These are phyloP conservation scores for Balamuthia mandrillaris DNA, from an alignment of 208 protist species.

Conservation along the genomic window DNA sequence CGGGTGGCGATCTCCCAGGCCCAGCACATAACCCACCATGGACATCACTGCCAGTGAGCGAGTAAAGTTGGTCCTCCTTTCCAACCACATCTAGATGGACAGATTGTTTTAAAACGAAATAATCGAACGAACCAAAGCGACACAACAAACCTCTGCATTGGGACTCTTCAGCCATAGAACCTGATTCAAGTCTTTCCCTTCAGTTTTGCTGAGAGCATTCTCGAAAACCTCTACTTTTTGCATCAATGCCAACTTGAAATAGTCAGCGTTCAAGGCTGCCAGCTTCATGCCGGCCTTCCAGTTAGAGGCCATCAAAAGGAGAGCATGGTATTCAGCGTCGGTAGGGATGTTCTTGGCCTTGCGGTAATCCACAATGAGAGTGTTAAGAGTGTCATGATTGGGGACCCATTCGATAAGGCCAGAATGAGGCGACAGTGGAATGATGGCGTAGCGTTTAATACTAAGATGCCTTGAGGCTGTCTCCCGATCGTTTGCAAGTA, in stretches of 20 bases:
- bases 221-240: conserved; percentile 97
- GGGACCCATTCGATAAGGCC: conserved; percentile 97
- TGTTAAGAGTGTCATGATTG: conserved; percentile 32
- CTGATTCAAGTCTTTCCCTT: conserved; percentile 91
- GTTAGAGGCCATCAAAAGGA: background rate
- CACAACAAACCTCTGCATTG: conserved; percentile 86
- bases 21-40: conserved; percentile 97
- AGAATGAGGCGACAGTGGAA: conserved; percentile 97
- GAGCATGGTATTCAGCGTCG: background rate
- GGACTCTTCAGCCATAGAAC: conserved; percentile 95
- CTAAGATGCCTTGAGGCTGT: conserved; percentile 78
- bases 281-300: background rate
- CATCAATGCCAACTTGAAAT: conserved; percentile 91
- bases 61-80: conserved; percentile 95
- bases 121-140: background rate
- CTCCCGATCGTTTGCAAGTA: conserved; percentile 86
- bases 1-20: conserved; percentile 98
- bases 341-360: background rate
- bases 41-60: conserved; percentile 97
- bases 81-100: conserved; percentile 84
- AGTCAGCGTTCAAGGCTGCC: conserved; percentile 74
- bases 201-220: conserved; percentile 87
- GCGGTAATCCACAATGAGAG: conserved; percentile 18
- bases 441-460: conserved; percentile 94
- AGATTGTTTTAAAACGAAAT: background rate